These are phyloP conservation scores for Ceratocystis papillata DNA, from an alignment of 2,329 filamentous ascomycete species.

Conservation along the genomic window DNA sequence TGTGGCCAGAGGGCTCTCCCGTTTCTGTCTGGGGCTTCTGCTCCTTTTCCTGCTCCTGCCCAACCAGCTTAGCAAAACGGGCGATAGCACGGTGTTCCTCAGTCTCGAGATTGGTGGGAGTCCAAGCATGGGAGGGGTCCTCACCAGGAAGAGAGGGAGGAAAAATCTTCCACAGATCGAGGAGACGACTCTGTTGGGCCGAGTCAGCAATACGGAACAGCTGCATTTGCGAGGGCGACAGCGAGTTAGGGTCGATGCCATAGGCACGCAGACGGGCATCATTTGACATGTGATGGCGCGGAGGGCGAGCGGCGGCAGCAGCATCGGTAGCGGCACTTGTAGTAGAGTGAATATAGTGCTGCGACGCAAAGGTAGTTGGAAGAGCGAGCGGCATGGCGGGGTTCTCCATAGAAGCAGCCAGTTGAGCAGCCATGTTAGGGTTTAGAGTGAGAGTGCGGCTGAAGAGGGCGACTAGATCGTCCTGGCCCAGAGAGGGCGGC, in stretches of 20 bases:
- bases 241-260: constrained; percentile 56
- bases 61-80: constrained; percentile 44
- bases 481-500: constrained; percentile 12
- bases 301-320: not conserved
- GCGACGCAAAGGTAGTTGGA: constrained; percentile 14
- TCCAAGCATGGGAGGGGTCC: constrained; percentile 45
- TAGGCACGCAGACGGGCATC: constrained; percentile 52
- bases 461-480: constrained; percentile 23
- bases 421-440: constrained; percentile 19
- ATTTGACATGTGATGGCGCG: constrained; percentile 28
- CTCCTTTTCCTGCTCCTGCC: constrained; percentile 29
- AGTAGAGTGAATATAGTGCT: constrained; percentile 17
- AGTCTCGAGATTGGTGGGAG: constrained; percentile 44
- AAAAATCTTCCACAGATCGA: constrained; percentile 78
- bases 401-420: constrained; percentile 21
- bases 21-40: constrained; percentile 27
- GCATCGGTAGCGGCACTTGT: constrained; percentile 10
- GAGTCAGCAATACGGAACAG: constrained; percentile 67
- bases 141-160: constrained; percentile 52
- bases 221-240: constrained; percentile 64
- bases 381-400: constrained; percentile 17
- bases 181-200: constrained; percentile 59
- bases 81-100: constrained; percentile 49
- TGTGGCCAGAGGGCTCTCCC: constrained; percentile 1
- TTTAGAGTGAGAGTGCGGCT: constrained; percentile 20